Percentiles rank a stretch among this genome's conserved stretches.
These are phyloP conservation scores for Naganishia liquefaciens DNA, from an alignment of 1,284 basidiomycete genomes.

Conservation along the genomic window DNA sequence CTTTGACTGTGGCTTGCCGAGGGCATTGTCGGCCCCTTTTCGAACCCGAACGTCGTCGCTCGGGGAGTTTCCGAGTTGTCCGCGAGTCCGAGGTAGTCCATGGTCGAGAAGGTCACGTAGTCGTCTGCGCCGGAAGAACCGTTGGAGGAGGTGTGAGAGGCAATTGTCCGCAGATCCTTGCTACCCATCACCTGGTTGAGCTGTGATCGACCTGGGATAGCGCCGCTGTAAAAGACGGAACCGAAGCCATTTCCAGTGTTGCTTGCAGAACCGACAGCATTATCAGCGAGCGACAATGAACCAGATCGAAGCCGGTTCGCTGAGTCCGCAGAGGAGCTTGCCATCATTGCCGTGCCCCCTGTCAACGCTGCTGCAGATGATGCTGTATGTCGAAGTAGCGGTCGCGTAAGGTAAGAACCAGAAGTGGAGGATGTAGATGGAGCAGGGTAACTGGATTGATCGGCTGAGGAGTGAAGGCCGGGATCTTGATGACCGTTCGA, in stretches of 20 bases:
- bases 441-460: constrained; percentile 7
- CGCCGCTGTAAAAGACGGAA: constrained; percentile 65
- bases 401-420: constrained; percentile 56
- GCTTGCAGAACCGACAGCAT: constrained; percentile 62
- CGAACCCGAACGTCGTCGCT: constrained; percentile 31
- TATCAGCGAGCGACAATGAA: constrained; percentile 73
- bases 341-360: constrained; percentile 37
- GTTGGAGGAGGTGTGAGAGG: constrained; percentile 37
- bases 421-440: constrained; percentile 22
- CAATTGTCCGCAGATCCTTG: constrained; percentile 35
- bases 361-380: constrained; percentile 63
- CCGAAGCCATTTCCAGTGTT: constrained; percentile 64
- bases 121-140: constrained; percentile 74
- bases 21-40: constrained; percentile 45
- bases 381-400: constrained; percentile 72
- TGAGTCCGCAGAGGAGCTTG: constrained; percentile 37
- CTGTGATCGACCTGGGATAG: constrained; percentile 18
- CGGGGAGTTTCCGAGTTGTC: constrained; percentile 53
- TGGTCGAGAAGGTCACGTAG: constrained; percentile 85
- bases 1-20: constrained; percentile 37
- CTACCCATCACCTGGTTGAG: constrained; percentile 39
- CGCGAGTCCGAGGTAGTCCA: constrained; percentile 92
- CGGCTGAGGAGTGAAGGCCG: constrained; percentile 5
- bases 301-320: constrained; percentile 82
- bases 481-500: constrained; percentile 14